Percentiles rank a stretch among this genome's conserved stretches.
Evolutionary conservation across 306 rosid species (phyloP).

Genomic region (Vicia sativa): DNA sequence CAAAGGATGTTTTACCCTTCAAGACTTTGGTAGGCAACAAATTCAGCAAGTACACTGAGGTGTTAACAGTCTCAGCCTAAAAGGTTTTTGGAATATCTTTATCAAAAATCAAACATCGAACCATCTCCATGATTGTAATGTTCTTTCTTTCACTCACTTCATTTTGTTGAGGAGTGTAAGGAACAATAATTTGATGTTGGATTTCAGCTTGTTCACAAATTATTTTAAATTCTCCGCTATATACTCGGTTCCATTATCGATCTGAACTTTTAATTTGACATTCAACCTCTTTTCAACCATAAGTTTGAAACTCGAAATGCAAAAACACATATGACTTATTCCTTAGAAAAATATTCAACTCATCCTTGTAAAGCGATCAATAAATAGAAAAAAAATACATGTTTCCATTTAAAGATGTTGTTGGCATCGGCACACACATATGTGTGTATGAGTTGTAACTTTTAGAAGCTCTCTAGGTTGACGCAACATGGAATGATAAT

Average conservation of each 20-base stretch:
- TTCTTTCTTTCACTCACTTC: not conserved
- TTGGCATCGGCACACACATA: too few relatives aligned
- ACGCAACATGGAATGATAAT: too few relatives aligned
- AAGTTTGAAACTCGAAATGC: not conserved
- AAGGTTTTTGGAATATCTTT: constrained; percentile 1
- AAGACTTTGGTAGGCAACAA: too few relatives aligned
- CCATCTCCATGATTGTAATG: constrained; percentile 34
- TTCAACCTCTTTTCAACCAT: too few relatives aligned
- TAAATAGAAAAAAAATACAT: too few relatives aligned
- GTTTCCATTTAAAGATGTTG: too few relatives aligned
- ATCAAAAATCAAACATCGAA: not conserved
- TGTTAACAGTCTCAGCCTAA: constrained; percentile 18
- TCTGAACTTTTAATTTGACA: not conserved
- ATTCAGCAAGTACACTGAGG: constrained; percentile 59
- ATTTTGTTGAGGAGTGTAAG: not conserved
- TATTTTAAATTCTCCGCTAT: too few relatives aligned
- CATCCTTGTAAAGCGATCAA: not conserved
- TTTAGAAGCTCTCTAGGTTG: not conserved
- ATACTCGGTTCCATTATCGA: too few relatives aligned
- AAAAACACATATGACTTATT: not conserved
- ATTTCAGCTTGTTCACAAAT: too few relatives aligned
- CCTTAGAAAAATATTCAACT: not conserved
- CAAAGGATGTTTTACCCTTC: too few relatives aligned
- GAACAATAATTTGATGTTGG: too few relatives aligned
- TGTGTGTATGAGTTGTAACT: not conserved